Evolutionary conservation across 305 asterid species (phyloP).

Genomic region (Fraxinus latifolia): DNA sequence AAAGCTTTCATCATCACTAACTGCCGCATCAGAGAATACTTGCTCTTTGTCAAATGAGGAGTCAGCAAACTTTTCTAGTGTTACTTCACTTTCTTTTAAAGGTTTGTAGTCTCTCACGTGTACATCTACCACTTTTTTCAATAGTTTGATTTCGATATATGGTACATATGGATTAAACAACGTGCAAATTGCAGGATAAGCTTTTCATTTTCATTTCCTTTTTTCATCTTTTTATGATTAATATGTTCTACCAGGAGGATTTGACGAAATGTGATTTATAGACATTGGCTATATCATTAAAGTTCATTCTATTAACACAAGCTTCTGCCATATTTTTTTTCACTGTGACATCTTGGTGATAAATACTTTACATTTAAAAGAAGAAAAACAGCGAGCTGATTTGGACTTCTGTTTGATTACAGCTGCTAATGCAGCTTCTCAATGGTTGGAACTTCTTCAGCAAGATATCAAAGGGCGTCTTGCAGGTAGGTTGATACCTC

Average conservation of each 20-base stretch:
- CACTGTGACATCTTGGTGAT: neutral
- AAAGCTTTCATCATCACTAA: conserved; percentile 50
- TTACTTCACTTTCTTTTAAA: conserved; percentile 66
- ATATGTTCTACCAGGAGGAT: neutral
- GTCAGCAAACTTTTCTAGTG: conserved; percentile 48
- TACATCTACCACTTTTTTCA: neutral
- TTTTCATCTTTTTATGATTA: neutral
- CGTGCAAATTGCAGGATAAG: neutral
- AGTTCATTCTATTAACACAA: neutral
- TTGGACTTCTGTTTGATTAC: conserved; percentile 27
- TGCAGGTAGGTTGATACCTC: conserved; percentile 48
- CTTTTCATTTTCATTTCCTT: neutral
- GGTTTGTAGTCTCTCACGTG: conserved; percentile 37
- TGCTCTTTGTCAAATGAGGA: conserved; percentile 67
- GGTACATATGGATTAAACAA: neutral
- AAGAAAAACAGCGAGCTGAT: conserved; percentile 12
- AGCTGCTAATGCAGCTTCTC: conserved; percentile 93
- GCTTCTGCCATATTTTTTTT: neutral
- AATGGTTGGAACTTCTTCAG: conserved; percentile 89
- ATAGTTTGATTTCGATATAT: neutral
- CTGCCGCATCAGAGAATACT: conserved; percentile 43
- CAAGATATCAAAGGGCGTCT: conserved; percentile 85
- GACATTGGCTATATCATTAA: neutral
- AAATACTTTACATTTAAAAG: neutral
- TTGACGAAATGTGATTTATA: neutral